phyloP scores from a whole-genome alignment of 305 asterid species.

The Solanum hybrid region DNA sequence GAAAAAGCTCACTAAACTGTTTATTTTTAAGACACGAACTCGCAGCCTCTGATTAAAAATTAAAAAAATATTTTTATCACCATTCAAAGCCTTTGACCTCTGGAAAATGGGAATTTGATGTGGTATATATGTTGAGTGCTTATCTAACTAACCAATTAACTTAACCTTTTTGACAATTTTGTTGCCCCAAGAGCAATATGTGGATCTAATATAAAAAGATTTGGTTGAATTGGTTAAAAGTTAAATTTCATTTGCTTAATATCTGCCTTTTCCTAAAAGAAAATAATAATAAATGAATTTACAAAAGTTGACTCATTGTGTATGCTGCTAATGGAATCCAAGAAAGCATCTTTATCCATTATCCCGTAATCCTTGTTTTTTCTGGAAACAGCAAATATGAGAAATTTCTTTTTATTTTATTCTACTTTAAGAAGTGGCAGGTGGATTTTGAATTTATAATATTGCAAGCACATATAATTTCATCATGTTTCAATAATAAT shows the following conservation, averaged over 20 bases:
- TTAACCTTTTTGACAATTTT: conserved; percentile 16
- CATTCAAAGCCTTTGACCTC: neutral
- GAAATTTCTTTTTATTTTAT: neutral
- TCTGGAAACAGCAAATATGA: neutral
- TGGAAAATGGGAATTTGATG: neutral
- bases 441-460: neutral
- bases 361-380: neutral
- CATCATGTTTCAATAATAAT: neutral
- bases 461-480: neutral
- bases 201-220: neutral
- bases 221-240: neutral
- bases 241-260: neutral
- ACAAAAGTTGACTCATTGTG: neutral
- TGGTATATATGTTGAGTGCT: conserved; percentile 21
- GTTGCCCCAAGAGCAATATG: neutral
- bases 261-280: neutral
- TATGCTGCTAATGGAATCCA: neutral
- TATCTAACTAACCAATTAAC: conserved; percentile 10
- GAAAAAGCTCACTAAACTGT: neutral
- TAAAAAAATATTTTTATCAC: neutral
- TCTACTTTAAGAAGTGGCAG: neutral
- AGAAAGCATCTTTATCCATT: conserved; percentile 1
- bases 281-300: neutral
- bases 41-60: neutral
- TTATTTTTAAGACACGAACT: neutral